A percentile compares a stretch with the other conserved stretches of the same genome.
phyloP scores from a whole-genome alignment of 2,329 filamentous ascomycete genomes.

The Cladorrhinum sp. region DNA sequence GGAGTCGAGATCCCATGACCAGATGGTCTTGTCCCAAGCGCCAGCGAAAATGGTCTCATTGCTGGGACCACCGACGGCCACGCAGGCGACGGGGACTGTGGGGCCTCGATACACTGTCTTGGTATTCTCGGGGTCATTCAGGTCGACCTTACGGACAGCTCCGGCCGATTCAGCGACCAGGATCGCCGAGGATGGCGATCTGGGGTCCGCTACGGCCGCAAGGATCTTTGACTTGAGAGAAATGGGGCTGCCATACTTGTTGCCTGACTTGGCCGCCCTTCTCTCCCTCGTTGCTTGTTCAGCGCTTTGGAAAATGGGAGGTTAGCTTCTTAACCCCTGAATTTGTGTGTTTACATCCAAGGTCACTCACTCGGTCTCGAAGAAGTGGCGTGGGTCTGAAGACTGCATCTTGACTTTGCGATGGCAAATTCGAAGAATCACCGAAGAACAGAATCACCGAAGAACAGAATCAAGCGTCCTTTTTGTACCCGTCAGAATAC shows the following conservation, averaged over 20 bases:
- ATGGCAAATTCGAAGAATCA: not conserved
- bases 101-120: conserved; percentile 66
- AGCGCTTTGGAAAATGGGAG: conserved; percentile 42
- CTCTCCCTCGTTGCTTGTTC: conserved; percentile 50
- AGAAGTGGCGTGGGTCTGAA: conserved; percentile 77
- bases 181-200: conserved; percentile 54
- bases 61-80: conserved; percentile 62
- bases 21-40: conserved; percentile 91
- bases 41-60: conserved; percentile 70
- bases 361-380: conserved; percentile 76
- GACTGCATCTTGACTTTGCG: conserved; percentile 58
- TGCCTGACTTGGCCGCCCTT: conserved; percentile 67
- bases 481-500: not conserved
- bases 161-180: conserved; percentile 89
- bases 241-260: conserved; percentile 80
- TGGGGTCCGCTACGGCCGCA: conserved; percentile 66
- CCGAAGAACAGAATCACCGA: not conserved
- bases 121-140: conserved; percentile 52
- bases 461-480: not conserved
- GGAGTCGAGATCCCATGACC: conserved; percentile 72
- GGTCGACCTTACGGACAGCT: conserved; percentile 66
- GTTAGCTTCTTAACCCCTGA: conserved; percentile 38
- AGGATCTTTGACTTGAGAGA: conserved; percentile 82
- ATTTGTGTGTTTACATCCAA: conserved; percentile 13
- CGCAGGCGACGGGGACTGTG: conserved; percentile 72